Evolutionary conservation across 371 early-diverging fungal species (phyloP), one percentile per base, ranked within the genome.

Genomic region (Saksenaea oblongispora): DNA sequence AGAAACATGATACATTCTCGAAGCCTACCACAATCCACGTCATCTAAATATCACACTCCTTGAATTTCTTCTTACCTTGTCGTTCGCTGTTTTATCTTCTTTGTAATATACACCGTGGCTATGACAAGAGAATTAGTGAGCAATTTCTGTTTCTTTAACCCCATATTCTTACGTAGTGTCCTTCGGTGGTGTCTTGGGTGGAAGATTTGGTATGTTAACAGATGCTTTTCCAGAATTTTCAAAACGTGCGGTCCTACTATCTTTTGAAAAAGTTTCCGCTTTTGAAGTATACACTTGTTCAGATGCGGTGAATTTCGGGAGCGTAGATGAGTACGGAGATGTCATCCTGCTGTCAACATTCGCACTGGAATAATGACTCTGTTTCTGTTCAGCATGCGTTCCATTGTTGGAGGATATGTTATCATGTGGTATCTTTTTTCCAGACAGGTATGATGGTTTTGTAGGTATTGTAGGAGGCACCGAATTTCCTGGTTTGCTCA

Each of bases 371-470:
- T 47, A 2, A 10, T 17, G 51, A 3, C 22, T 22, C 10, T 47
- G 27, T 11, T 47, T 22, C 22, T 47, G 10, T 18, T n/a, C 51
- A 5, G 27, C 11, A 22, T 47, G 17, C 2, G 22, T 18, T 4
- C 7, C 17, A 18, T 17, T 47, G 22, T 22, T 10, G 22, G 22
- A 4, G 2, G 51, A 47, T n/a, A 7, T 22, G 22, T 26, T 22
- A 10, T 47, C 9, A 11, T 17, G 22, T 47, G 51, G 4, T 22
- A 47, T 47, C 51, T 22, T 47, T 47, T 47, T 47, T 7, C 51
- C 51, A 47, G 51, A 47, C n/a, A 47, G 51, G 51, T 47, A 47
- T 0, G 51, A 47, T 47, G 51, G 51, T 22, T 47, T 47, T 10
- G 51, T 22, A 10, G 51, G 51, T 0, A 47, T 11, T 47, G 9